Evolutionary conservation across 495 filamentous ascomycete species (phyloP).

Genomic region (Annulohypoxylon nitens): DNA sequence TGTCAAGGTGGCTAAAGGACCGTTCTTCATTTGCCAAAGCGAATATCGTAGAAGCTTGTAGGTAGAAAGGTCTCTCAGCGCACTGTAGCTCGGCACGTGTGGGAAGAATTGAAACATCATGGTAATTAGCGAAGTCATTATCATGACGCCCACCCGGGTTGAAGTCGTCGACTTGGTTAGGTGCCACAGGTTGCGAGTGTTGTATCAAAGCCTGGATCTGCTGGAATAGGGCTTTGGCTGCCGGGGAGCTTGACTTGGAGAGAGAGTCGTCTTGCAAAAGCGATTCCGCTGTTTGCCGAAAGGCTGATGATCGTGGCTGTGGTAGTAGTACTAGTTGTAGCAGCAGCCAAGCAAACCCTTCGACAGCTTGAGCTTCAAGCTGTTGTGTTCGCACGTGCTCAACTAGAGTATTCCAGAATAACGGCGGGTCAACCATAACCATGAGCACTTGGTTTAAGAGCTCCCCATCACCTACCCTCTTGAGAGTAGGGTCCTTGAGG

Average conservation of each 20-base stretch:
- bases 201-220: conserved; percentile 32
- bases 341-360: conserved; percentile 71
- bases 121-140: conserved; percentile 76
- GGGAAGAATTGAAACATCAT: conserved; percentile 73
- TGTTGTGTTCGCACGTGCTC: conserved; percentile 53
- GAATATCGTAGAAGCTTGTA: conserved; percentile 58
- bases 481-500: conserved; percentile 61
- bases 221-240: conserved; percentile 32
- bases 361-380: conserved; percentile 56
- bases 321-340: conserved; percentile 67
- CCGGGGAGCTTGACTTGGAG: conserved; percentile 49
- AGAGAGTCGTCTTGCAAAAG: conserved; percentile 49
- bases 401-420: conserved; percentile 71
- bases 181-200: conserved; percentile 18
- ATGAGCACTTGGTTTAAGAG: conserved; percentile 67
- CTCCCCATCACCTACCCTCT: conserved; percentile 66
- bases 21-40: conserved; percentile 56
- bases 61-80: conserved; percentile 70
- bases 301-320: conserved; percentile 38
- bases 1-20: conserved; percentile 71
- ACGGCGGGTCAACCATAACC: conserved; percentile 68
- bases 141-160: conserved; percentile 80
- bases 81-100: conserved; percentile 77
- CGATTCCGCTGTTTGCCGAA: conserved; percentile 51
- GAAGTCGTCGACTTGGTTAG: conserved; percentile 21